phyloP scores from a whole-genome alignment of 371 early-diverging fungal genomes.

The Haplosporangium sp. region DNA sequence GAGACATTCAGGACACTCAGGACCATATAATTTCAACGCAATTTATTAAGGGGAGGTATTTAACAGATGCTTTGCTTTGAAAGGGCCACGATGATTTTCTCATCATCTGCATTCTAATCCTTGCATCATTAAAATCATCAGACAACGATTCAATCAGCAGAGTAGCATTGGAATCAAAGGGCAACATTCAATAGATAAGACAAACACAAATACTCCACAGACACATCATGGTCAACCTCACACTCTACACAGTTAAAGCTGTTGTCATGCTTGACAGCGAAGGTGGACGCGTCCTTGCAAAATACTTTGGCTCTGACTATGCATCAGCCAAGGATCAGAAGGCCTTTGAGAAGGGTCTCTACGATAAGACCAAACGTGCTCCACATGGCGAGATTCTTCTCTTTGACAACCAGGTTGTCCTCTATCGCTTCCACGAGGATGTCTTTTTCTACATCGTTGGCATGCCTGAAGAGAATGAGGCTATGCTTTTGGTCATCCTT shows the following conservation, averaged over 20 bases:
- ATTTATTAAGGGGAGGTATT: too few relatives aligned
- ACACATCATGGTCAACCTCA: conserved; percentile 77
- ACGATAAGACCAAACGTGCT: conserved; percentile 87
- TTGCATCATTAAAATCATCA: too few relatives aligned
- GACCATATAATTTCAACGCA: too few relatives aligned
- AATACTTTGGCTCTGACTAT: conserved; percentile 85
- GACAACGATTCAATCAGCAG: too few relatives aligned
- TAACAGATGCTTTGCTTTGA: too few relatives aligned
- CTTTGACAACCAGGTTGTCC: conserved; percentile 90
- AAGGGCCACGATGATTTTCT: too few relatives aligned
- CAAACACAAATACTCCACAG: not conserved
- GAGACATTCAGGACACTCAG: too few relatives aligned
- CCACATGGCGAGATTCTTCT: conserved; percentile 87
- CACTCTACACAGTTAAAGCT: conserved; percentile 88
- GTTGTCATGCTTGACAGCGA: conserved; percentile 93
- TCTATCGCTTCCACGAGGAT: conserved; percentile 88
- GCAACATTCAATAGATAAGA: too few relatives aligned
- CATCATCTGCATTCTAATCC: too few relatives aligned
- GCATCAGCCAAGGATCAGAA: conserved; percentile 87
- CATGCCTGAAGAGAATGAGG: conserved; percentile 93
- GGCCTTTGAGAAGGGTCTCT: conserved; percentile 92
- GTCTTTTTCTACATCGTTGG: conserved; percentile 94
- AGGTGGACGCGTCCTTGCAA: conserved; percentile 92
- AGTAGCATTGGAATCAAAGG: too few relatives aligned
- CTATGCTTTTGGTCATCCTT: conserved; percentile 84